Conservation (phyloP, 371 early-diverging fungal species). For the Mortierella sp. region DNA sequence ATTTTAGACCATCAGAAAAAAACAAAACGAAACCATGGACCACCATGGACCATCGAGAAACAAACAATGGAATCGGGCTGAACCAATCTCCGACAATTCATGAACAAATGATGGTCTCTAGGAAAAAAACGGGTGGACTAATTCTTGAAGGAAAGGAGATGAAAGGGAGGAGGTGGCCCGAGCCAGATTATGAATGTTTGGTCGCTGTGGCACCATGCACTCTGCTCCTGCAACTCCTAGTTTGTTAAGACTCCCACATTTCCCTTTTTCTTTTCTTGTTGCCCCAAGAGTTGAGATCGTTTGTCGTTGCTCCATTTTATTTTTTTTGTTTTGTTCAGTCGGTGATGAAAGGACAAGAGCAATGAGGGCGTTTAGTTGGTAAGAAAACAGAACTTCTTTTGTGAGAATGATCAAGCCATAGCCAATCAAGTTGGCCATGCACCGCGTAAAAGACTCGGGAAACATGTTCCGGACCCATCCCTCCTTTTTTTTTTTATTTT, state of each 20-base stretch:
- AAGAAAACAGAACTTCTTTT: neutral
- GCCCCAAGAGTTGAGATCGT: neutral
- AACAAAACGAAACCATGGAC: too few relatives aligned
- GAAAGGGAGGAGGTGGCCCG: slow-evolving; percentile 14
- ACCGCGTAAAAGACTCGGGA: neutral
- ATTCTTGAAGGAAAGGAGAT: neutral
- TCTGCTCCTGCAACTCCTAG: too few relatives aligned
- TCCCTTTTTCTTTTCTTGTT: neutral
- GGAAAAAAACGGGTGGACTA: too few relatives aligned
- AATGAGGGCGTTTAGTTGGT: too few relatives aligned
- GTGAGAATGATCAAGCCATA: neutral
- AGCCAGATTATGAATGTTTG: slow-evolving; percentile 16
- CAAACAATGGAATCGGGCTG: too few relatives aligned
- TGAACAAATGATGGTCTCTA: too few relatives aligned
- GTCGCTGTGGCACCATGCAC: slow-evolving; percentile 15
- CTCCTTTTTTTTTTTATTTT: neutral
- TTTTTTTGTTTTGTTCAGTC: neutral
- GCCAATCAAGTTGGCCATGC: neutral
- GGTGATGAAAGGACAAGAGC: neutral
- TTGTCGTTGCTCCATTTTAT: neutral
- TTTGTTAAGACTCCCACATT: too few relatives aligned
- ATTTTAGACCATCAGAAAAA: too few relatives aligned
- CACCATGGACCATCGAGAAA: too few relatives aligned
- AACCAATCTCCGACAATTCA: too few relatives aligned
- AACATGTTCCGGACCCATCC: neutral